These are phyloP conservation scores for Globisporangium canariense DNA, from an alignment of 352 stramenopile genomes.

Conservation along the genomic window DNA sequence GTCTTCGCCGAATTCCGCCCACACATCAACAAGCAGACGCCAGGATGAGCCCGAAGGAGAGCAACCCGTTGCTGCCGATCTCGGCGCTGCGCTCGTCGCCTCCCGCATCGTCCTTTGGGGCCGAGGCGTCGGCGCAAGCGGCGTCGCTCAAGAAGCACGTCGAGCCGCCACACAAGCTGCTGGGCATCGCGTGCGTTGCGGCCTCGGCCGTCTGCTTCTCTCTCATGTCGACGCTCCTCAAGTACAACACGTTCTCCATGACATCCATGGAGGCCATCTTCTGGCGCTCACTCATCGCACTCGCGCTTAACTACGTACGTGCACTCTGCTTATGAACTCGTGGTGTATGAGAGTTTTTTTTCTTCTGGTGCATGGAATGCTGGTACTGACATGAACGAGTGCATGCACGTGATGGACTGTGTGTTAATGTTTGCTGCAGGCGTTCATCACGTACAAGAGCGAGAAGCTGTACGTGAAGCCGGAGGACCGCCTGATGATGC, in stretches of 20 bases:
- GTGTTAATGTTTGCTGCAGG: slow-evolving; percentile 1
- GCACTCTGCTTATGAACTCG: background rate
- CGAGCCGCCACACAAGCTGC: slow-evolving; percentile 38
- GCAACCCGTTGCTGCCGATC: slow-evolving; percentile 9
- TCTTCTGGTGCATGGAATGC: background rate
- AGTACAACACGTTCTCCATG: slow-evolving; percentile 74
- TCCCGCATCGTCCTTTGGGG: background rate
- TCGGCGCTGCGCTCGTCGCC: slow-evolving; percentile 12
- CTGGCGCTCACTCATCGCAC: slow-evolving; percentile 65
- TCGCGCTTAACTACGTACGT: slow-evolving; percentile 63
- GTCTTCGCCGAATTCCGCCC: background rate
- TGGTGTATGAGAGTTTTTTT: background rate
- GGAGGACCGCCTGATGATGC: slow-evolving; percentile 50
- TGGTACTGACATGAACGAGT: slow-evolving; percentile 33
- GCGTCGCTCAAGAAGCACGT: background rate
- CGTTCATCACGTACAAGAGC: slow-evolving; percentile 33
- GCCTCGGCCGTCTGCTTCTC: slow-evolving; percentile 78
- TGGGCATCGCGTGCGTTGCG: slow-evolving; percentile 65
- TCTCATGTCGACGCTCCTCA: slow-evolving; percentile 79
- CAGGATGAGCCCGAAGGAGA: slow-evolving; percentile 10
- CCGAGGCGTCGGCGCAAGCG: background rate
- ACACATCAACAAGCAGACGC: background rate
- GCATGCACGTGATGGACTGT: slow-evolving; percentile 20
- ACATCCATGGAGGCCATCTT: slow-evolving; percentile 82
- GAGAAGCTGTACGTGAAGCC: slow-evolving; percentile 37